Base-by-base conservation (phyloP, 1,139 yeast genomes). In the Petasospora rhodanensis region DNA sequence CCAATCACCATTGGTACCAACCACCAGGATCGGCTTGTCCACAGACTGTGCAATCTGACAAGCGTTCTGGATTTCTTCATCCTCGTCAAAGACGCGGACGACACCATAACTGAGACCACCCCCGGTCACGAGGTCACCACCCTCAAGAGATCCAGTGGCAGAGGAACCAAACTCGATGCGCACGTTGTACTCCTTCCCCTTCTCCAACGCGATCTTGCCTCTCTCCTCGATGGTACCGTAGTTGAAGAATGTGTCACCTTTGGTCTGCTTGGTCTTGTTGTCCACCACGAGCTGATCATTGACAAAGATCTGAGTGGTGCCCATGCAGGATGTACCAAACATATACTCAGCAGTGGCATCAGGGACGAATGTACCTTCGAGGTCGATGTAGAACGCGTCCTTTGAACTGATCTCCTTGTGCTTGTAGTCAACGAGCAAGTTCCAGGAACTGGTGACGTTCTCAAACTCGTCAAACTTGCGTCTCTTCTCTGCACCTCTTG, bases 201-300 rank as follows among this genome's bases (percentile, higher is more conserved):
- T 59, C 31, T 60, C 61, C 41, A 76, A 56, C 6, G 49, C 26
- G 15, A 64, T 51, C 3, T 46, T 37, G 12, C 66, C 67, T 5
- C 48, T 60, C 40, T 61, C 73, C 48, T 75, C 79, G 16, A 61
- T 49, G 19, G 79, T 66, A 32, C 78, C 79, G 47, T 65, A 55
- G 14, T 73, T 73, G 41, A 68, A 62, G 55, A 71, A 73, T 4
- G 66, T 64, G 24, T 61, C 57, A 25, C 81, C 82, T 25, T 52
- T 53, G 14, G 46, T 59, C 56, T 77, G 82, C 14, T 62, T 53
- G 27, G 73, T 70, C 46, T 67, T 69, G 57, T 76, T 75, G 50
- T 76, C 81, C 38, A 75, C 74, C 18, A 76, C 60, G 35, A 73
- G 55, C 49, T 71, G 52, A 35, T 57, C 79, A 45, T 76, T 68